Evolutionary conservation across 495 filamentous ascomycete genomes (phyloP), one percentile per base, ranked within the genome.

Genomic region (Letharia columbiana): DNA sequence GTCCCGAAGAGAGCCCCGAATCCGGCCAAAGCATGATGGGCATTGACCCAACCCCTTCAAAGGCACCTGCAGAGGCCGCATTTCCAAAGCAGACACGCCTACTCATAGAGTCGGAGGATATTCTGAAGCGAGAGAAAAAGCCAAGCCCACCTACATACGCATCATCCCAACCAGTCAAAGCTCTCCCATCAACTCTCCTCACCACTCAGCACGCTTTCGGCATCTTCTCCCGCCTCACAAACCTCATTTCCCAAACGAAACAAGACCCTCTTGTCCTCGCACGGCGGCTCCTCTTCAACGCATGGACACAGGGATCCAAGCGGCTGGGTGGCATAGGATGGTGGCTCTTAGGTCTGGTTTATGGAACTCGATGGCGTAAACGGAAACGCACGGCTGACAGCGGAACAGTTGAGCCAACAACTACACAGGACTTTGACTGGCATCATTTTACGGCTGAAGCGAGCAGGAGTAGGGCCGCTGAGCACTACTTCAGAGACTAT

Each of bases 321-420:
- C 63, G 54, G 54, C 60, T 66, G 23, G 71, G 71, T 44, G 69
- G 71, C 35, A 42, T 73, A 17, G 67, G 69, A 42, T 71, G 71
- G 71, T 73, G 71, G 71, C 67, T 73, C 35, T 58, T 73, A 69
- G 69, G 71, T 69, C 69, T 68, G 65, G 63, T 71, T 61, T 68
- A 67, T 63, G 59, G 67, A 61, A 60, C 60, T 54, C 67, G 67
- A 60, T 31, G 66, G 60, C 63, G 54, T 60, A 61, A 57, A 47
- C 59, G 57, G 67, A 63, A 69, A 58, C 54, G 41, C 8, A 52
- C 44, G 52, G 68, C 68, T 71, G 68, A 71, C 68, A 54, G 35
- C 41, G 61, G 23, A 40, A 64, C 44, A 70, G 68, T 57, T 62
- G 62, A 67, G 18, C 33, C 58, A 18, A 11, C n/a, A 49, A 41